These are phyloP conservation scores for Plantago elongata DNA, from an alignment of 257 asterid species.

Conservation along the genomic window DNA sequence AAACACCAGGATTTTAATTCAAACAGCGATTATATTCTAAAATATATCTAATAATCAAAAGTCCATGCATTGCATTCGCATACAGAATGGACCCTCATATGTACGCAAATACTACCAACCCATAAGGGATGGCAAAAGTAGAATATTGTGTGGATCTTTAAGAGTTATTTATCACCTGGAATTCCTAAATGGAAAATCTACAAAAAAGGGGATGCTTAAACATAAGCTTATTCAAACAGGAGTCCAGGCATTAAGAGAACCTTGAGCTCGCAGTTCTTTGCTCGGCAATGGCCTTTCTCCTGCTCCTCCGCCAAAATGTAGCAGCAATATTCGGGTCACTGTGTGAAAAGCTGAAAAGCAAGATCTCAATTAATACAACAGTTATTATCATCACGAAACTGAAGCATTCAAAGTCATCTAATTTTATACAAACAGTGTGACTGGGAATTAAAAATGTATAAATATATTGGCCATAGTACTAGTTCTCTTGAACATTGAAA, in stretches of 20 bases:
- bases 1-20: background rate
- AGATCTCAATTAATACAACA: constrained; percentile 10
- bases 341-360: constrained; percentile 64
- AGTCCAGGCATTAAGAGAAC: constrained; percentile 35
- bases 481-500: background rate
- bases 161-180: background rate
- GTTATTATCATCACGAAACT: background rate
- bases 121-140: background rate
- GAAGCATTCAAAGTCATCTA: background rate
- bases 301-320: constrained; percentile 92
- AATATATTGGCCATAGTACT: background rate
- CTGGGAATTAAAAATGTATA: constrained; percentile 1
- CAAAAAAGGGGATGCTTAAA: background rate
- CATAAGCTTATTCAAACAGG: constrained; percentile 21
- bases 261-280: constrained; percentile 97
- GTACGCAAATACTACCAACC: constrained; percentile 4
- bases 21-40: background rate
- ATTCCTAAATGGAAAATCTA: background rate
- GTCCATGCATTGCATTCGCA: too few relatives aligned
- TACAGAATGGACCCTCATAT: constrained; percentile 3
- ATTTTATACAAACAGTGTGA: background rate
- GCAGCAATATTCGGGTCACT: constrained; percentile 93
- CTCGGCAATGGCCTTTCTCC: constrained; percentile 82
- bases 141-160: background rate
- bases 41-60: too few relatives aligned